Base-by-base conservation (phyloP, 1,139 yeast species). In the Debaryomyces sp. region DNA sequence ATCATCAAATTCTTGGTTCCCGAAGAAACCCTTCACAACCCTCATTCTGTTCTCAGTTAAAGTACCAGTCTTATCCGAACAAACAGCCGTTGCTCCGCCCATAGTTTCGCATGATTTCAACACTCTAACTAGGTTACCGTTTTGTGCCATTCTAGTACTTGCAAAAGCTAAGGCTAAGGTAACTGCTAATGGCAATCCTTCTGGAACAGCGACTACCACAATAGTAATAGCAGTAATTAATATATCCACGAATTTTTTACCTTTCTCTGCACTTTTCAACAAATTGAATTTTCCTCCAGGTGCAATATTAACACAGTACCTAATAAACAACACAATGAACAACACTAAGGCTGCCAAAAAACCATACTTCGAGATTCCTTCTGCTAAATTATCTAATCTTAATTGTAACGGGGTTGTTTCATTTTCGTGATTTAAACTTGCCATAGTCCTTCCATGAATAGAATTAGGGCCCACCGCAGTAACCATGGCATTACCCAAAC, bases 81-180 rank as follows among this genome's bases (percentile, higher is more conserved):
- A 95, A 46, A 94, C 79, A 4, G 97, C 94, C 12, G 99, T 94
- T 2, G 98, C 99, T 41, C 96, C 92, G 43, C 99, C 99, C 99
- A 94, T 94, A 13, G 97, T 94, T 69, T 94, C 99, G 78, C 99
- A 94, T 43, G 96, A 87, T 61, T 85, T 86, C 58, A 94, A 77
- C 6, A 90, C 96, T 59, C 99, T 82, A n/a, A 94, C 99, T 61
- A 94, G 75, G 65, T 94, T 94, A 59, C 96, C 96, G 66, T 94
- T 97, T 66, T 89, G 89, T 23, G 96, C 92, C 99, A 94, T 94
- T 69, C 98, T 81, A 9, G 97, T 92, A 3, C 99, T 94, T 2
- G 99, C 99, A 74, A 94, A 94, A 0, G 99, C 99, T 58, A 94
- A 77, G 0, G 99, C 97, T 45, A 94, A 77, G 0, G 99, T 94